phyloP scores from a whole-genome alignment of 257 asterid species.

The Scutellaria barbata region DNA sequence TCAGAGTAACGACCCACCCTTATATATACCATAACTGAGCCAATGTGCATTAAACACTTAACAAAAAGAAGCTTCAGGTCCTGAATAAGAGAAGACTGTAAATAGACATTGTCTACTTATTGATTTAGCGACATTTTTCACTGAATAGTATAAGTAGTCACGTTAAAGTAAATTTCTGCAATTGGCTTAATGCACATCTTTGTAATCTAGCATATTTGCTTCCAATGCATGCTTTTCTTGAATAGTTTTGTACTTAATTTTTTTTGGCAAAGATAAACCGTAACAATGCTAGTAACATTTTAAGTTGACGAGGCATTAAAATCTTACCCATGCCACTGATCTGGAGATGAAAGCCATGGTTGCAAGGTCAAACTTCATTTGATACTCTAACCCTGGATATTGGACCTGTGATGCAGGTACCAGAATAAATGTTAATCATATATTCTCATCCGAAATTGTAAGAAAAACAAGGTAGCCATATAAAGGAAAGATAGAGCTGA shows the following conservation, averaged over 20 bases:
- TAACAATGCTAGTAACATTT: conserved; percentile 2
- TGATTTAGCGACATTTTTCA: not conserved
- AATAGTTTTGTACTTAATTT: not conserved
- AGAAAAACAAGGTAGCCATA: conserved; percentile 23
- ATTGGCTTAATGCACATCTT: conserved; percentile 7
- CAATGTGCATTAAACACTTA: not conserved
- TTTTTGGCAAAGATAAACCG: conserved; percentile 18
- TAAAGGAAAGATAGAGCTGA: conserved; percentile 16
- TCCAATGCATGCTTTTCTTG: conserved; percentile 22
- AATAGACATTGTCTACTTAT: conserved; percentile 1
- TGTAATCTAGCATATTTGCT: conserved; percentile 17
- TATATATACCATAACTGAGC: not conserved
- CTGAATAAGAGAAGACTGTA: not conserved
- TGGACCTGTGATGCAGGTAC: conserved; percentile 65
- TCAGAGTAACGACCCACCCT: conserved; percentile 1
- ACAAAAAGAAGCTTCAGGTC: not conserved
- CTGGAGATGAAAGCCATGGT: conserved; percentile 79
- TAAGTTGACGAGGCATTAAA: conserved; percentile 24
- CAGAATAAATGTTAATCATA: conserved; percentile 25
- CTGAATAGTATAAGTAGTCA: conserved; percentile 1
- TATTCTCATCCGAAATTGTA: conserved; percentile 18
- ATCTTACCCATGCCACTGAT: conserved; percentile 74
- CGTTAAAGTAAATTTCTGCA: conserved; percentile 16
- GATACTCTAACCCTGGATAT: conserved; percentile 87
- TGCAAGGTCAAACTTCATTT: conserved; percentile 80